Evolutionary conservation across 805 yeast species (phyloP).

Genomic region (Clavispora santaluciae): DNA sequence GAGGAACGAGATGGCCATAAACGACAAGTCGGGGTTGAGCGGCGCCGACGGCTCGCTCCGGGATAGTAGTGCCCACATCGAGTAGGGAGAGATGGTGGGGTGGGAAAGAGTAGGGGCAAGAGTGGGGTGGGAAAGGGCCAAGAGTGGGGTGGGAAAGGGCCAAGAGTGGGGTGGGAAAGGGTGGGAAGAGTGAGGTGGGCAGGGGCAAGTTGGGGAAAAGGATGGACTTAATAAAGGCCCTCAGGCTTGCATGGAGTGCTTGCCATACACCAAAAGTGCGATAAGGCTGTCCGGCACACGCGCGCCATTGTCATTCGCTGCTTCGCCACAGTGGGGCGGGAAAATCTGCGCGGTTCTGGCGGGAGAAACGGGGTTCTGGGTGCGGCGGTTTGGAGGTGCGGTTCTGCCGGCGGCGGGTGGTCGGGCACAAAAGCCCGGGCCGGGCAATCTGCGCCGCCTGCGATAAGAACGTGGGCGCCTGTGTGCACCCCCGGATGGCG

Average conservation of each 20-base stretch:
- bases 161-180: not conserved
- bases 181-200: not conserved
- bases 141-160: not conserved
- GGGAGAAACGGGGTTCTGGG: not conserved
- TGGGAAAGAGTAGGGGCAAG: not conserved
- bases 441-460: no score
- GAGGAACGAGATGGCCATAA: slow-evolving; percentile 49
- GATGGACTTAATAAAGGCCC: not conserved
- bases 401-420: no score
- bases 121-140: not conserved
- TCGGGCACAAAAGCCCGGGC: no score
- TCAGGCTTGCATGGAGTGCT: not conserved
- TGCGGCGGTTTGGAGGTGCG: no score
- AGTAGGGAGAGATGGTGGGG: no score
- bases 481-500: not conserved
- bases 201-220: not conserved
- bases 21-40: slow-evolving; percentile 28
- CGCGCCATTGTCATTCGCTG: not conserved
- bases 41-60: not conserved
- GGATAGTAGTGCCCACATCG: not conserved
- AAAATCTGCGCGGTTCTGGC: not conserved
- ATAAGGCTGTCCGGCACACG: not conserved
- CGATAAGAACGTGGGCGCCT: not conserved
- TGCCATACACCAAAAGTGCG: not conserved
- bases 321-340: slow-evolving; percentile 1